Evolutionary conservation across 2,329 filamentous ascomycete genomes (phyloP), one percentile per base, ranked within the genome.

Genomic region (Atkinsonella hypoxylon): DNA sequence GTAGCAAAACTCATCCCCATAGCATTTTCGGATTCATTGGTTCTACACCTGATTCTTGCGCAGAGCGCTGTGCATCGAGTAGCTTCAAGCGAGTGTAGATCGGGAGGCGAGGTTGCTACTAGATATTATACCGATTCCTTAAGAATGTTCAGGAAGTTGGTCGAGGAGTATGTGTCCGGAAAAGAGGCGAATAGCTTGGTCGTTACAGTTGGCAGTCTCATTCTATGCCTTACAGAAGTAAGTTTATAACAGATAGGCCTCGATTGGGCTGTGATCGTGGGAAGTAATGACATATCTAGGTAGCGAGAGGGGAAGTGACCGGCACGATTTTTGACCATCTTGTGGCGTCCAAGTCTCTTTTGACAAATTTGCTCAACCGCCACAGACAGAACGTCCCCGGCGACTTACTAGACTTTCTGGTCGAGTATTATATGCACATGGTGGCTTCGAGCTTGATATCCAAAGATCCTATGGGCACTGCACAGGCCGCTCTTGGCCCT

Each of bases 341-440:
- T 2, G 64, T 66, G 2, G 70, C 70, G 0, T 72, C 72, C 17
- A 69, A 69, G 47, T 67, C 68, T 2, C 56, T 74, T 11, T 54
- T 74, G 10, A 62, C 63, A 9, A 64, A 62, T 2, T 55, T 73
- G 2, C 59, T 73, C 4, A 59, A 58, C 0, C 56, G 65, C 4
- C 61, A 60, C 4, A 60, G 65, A 40, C 54, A 59, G 0, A 60
- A 66, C 3, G 55, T 67, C 3, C 63, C 64, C 2, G 62, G 64
- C 12, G 64, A 70, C 10, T 54, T 75, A 2, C 65, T 67, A 30
- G 66, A 71, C 30, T 74, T 74, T 47, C 64, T 75, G 2, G 65
- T 73, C 44, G 72, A 75, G 57, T 74, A 74, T 39, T 74, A 73
- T 53, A 67, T 71, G 52, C 72, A 75, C 57, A 73, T 70, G 44